phyloP scores from a whole-genome alignment of 1,284 basidiomycete species.

The Mycena citricolor region DNA sequence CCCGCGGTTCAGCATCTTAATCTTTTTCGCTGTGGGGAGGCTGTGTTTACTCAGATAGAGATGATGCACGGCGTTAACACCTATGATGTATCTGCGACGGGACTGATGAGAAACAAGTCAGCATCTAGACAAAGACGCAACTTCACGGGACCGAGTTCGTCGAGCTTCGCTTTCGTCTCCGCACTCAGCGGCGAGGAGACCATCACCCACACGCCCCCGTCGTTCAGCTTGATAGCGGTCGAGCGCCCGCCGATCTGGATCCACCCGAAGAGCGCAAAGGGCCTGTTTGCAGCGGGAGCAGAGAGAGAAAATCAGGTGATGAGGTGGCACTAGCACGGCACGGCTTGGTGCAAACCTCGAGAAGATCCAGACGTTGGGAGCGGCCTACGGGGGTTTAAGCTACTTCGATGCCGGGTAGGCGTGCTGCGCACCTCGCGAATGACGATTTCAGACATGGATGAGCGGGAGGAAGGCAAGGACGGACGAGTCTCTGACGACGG shows the following conservation, averaged over 20 bases:
- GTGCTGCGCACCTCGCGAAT: conserved; percentile 8
- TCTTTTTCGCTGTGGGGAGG: not conserved
- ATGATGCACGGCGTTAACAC: conserved; percentile 65
- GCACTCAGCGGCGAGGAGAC: conserved; percentile 80
- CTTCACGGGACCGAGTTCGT: conserved; percentile 77
- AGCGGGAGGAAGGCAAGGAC: no score
- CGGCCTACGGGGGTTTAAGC: not conserved
- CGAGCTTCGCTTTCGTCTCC: conserved; percentile 70
- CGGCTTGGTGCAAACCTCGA: not conserved
- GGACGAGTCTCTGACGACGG: no score
- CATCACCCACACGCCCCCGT: conserved; percentile 79
- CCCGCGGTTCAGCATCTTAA: not conserved
- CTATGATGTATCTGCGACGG: conserved; percentile 59
- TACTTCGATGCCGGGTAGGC: no score
- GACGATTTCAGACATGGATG: conserved; percentile 12
- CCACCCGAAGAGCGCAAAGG: conserved; percentile 64
- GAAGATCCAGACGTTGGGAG: conserved; percentile 4
- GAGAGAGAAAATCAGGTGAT: not conserved
- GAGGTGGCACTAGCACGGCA: not conserved
- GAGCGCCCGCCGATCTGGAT: conserved; percentile 79
- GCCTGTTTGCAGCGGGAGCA: conserved; percentile 40
- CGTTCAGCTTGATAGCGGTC: conserved; percentile 75
- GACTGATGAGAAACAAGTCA: not conserved
- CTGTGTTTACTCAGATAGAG: conserved; percentile 51
- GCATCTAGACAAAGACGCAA: conserved; percentile 32